phyloP scores from a whole-genome alignment of 2,329 filamentous ascomycete genomes.

The Trichoderma citrinoviride region DNA sequence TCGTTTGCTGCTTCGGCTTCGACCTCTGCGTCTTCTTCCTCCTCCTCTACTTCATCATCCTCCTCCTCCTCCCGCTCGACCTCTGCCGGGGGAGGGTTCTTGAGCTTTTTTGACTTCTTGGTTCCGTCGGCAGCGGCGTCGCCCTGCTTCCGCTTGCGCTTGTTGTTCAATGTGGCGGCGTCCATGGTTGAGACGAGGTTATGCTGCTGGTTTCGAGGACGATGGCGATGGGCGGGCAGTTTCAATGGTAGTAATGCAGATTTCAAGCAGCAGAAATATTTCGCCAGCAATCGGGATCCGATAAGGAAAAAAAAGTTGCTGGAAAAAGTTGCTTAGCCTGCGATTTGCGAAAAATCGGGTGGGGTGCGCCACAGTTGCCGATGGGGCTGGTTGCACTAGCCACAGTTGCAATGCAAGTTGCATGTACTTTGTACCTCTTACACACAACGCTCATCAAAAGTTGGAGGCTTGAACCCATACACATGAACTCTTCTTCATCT shows the following conservation, averaged over 20 bases:
- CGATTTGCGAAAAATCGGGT: slow-evolving; percentile 14
- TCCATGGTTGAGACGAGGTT: slow-evolving; percentile 34
- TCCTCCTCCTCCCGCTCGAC: slow-evolving; percentile 30
- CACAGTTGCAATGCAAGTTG: slow-evolving; percentile 8
- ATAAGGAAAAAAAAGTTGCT: slow-evolving; percentile 25
- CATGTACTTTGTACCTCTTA: neutral
- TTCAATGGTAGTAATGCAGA: slow-evolving; percentile 11
- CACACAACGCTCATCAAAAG: too few species aligned
- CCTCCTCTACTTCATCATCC: slow-evolving; percentile 33
- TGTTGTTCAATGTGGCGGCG: slow-evolving; percentile 40
- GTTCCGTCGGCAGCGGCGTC: slow-evolving; percentile 31
- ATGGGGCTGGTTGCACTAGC: slow-evolving; percentile 17
- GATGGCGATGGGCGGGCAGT: neutral
- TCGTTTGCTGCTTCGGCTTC: too few species aligned
- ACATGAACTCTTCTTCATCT: neutral
- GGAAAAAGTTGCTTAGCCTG: slow-evolving; percentile 19
- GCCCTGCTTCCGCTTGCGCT: slow-evolving; percentile 43
- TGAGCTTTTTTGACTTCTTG: slow-evolving; percentile 36
- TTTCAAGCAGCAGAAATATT: slow-evolving; percentile 20
- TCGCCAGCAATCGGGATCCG: slow-evolving; percentile 22
- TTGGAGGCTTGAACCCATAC: neutral
- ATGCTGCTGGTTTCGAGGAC: slow-evolving; percentile 16
- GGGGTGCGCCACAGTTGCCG: slow-evolving; percentile 23
- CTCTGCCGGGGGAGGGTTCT: slow-evolving; percentile 37
- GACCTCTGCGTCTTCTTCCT: slow-evolving; percentile 30